phyloP scores from a whole-genome alignment of 2,329 filamentous ascomycete species.

The Monilinia polystroma region DNA sequence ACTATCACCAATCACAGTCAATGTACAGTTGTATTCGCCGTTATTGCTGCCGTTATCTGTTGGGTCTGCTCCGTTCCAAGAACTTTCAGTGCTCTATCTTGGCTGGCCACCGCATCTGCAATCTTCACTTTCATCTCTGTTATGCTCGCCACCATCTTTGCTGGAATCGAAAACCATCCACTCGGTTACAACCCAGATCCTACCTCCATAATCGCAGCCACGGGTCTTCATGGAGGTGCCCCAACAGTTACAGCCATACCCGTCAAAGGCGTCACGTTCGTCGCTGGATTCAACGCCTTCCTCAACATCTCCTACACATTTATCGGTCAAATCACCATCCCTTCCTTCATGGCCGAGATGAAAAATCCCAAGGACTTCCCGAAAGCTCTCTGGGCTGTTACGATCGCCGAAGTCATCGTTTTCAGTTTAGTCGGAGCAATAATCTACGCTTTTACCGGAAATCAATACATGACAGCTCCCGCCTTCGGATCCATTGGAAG shows the following conservation, averaged over 20 bases:
- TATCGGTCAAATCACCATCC: conserved; percentile 91
- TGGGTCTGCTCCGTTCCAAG: conserved; percentile 79
- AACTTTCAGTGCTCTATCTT: conserved; percentile 78
- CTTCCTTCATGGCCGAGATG: conserved; percentile 96
- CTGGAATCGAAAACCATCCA: conserved; percentile 72
- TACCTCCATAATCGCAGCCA: conserved; percentile 39
- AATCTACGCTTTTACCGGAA: conserved; percentile 84
- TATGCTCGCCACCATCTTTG: conserved; percentile 78
- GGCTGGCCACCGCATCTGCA: conserved; percentile 75
- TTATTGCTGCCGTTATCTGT: conserved; percentile 71
- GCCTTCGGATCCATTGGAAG: conserved; percentile 82
- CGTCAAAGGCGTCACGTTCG: conserved; percentile 69
- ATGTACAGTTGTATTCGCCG: conserved; percentile 78
- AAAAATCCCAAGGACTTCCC: conserved; percentile 77
- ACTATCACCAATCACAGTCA: conserved; percentile 73
- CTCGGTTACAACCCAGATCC: conserved; percentile 59
- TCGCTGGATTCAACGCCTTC: conserved; percentile 80
- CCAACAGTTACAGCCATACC: conserved; percentile 70
- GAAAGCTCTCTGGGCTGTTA: conserved; percentile 89
- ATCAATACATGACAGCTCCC: conserved; percentile 82
- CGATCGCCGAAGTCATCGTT: conserved; percentile 80
- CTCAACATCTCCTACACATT: conserved; percentile 96
- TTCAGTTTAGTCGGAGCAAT: conserved; percentile 80
- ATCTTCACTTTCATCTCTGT: conserved; percentile 90
- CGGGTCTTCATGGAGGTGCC: conserved; percentile 50